Evolutionary conservation across 1,284 basidiomycete genomes (phyloP).

Genomic region (Marasmius tenuissimus): DNA sequence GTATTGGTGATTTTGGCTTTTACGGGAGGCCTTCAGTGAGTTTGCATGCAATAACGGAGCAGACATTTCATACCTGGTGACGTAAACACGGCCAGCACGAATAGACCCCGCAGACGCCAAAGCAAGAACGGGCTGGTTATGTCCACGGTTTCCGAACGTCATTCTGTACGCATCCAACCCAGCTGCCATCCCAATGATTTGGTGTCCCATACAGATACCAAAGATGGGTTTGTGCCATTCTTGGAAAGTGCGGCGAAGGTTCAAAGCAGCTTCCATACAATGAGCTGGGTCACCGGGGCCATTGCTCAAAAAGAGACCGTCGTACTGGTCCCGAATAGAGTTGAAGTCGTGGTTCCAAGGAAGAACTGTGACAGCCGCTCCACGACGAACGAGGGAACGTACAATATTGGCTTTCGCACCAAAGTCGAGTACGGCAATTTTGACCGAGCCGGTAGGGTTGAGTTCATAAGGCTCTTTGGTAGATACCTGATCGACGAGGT

Average conservation of each 20-base stretch:
- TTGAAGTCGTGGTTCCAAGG: constrained; percentile 99
- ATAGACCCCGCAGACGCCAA: constrained; percentile 89
- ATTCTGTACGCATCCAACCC: constrained; percentile 96
- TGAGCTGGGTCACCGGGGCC: constrained; percentile 94
- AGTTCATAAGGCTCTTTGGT: constrained; percentile 85
- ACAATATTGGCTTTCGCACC: constrained; percentile 98
- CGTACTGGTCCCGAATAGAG: constrained; percentile 83
- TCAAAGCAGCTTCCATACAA: constrained; percentile 84
- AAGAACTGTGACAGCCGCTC: constrained; percentile 90
- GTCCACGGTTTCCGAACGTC: constrained; percentile 98
- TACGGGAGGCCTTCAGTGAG: constrained; percentile 4
- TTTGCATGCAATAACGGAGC: constrained; percentile 13
- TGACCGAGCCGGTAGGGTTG: constrained; percentile 86
- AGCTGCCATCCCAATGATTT: constrained; percentile 95
- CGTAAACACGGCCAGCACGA: constrained; percentile 94
- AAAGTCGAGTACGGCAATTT: constrained; percentile 96
- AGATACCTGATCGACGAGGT: constrained; percentile 92
- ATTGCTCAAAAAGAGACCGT: constrained; percentile 96
- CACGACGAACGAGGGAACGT: constrained; percentile 88
- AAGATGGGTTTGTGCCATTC: constrained; percentile 96
- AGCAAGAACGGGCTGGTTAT: constrained; percentile 97
- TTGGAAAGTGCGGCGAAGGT: constrained; percentile 77
- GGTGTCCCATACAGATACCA: constrained; percentile 99
- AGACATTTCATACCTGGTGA: constrained; percentile 70
- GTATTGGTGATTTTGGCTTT: constrained; percentile 94